phyloP scores from a whole-genome alignment of 306 rosid genomes.

The Erythrophleum fordii region DNA sequence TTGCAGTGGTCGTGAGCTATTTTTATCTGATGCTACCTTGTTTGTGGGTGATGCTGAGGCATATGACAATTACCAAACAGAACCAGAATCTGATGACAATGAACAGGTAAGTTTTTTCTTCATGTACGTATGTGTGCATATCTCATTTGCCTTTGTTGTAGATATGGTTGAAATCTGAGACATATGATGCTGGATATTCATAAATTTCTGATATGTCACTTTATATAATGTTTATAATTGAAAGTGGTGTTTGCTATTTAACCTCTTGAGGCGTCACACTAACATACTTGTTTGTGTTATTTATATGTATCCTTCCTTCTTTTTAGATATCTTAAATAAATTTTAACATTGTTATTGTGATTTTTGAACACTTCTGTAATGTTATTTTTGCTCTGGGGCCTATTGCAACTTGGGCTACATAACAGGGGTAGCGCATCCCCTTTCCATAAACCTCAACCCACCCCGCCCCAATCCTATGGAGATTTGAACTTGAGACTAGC shows the following conservation, averaged over 20 bases:
- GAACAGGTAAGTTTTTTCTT: slow-evolving; percentile 55
- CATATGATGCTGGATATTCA: neutral
- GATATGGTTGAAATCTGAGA: neutral
- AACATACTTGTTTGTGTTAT: neutral
- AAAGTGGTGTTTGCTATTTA: neutral
- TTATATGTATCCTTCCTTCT: neutral
- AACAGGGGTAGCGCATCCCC: neutral
- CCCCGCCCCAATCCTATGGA: neutral
- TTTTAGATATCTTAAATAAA: neutral
- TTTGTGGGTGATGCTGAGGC: slow-evolving; percentile 98
- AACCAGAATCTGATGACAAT: slow-evolving; percentile 53
- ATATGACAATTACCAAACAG: slow-evolving; percentile 74
- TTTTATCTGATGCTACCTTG: slow-evolving; percentile 82
- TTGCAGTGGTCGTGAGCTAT: slow-evolving; percentile 78
- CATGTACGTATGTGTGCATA: slow-evolving; percentile 6
- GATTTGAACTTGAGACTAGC: neutral
- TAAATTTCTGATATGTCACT: neutral
- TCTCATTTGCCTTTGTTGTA: neutral
- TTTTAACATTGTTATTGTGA: neutral
- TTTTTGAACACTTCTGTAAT: neutral
- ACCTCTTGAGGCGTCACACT: no score
- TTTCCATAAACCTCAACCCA: neutral
- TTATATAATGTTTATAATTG: neutral
- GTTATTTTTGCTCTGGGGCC: neutral
- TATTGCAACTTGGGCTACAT: neutral